A percentile compares a stretch with the other conserved stretches of the same genome.
These are phyloP conservation scores for Cucurbita pepo DNA, from an alignment of 306 rosid species.

Conservation along the genomic window DNA sequence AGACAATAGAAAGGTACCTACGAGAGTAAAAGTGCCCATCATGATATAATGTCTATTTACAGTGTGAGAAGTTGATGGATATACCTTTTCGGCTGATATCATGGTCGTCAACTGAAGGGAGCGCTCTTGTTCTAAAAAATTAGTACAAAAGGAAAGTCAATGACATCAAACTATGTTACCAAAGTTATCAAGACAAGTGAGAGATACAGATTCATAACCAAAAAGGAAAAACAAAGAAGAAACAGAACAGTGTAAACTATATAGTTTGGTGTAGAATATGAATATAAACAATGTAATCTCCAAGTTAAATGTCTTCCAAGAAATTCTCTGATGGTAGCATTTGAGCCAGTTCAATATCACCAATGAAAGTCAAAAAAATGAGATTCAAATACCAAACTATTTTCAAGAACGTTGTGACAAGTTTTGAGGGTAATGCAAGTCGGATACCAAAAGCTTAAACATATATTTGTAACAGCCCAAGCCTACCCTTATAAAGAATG, in stretches of 20 bases:
- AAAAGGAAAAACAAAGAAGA: not conserved
- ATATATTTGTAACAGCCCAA: not conserved
- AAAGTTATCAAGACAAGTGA: not conserved
- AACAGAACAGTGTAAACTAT: not conserved
- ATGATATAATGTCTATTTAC: not conserved
- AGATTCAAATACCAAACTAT: not conserved
- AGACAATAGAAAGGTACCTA: not conserved
- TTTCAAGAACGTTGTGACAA: too few species aligned
- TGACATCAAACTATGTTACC: not conserved
- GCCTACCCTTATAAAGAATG: too few species aligned
- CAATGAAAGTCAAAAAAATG: not conserved
- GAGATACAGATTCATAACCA: not conserved
- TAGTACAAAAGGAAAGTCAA: conserved; percentile 11
- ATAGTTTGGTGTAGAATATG: not conserved
- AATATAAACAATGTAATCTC: not conserved
- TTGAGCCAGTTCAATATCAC: not conserved
- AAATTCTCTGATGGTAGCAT: not conserved
- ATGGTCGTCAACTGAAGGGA: conserved; percentile 26
- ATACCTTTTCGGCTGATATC: conserved; percentile 47
- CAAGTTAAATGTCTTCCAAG: not conserved
- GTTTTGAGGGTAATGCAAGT: too few species aligned
- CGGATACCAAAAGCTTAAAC: not conserved
- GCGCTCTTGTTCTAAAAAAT: conserved; percentile 34
- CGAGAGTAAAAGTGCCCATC: not conserved
- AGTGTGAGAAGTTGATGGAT: not conserved